These are phyloP conservation scores for Kwoniella botswanensis DNA, from an alignment of 768 basidiomycete species.

Conservation along the genomic window DNA sequence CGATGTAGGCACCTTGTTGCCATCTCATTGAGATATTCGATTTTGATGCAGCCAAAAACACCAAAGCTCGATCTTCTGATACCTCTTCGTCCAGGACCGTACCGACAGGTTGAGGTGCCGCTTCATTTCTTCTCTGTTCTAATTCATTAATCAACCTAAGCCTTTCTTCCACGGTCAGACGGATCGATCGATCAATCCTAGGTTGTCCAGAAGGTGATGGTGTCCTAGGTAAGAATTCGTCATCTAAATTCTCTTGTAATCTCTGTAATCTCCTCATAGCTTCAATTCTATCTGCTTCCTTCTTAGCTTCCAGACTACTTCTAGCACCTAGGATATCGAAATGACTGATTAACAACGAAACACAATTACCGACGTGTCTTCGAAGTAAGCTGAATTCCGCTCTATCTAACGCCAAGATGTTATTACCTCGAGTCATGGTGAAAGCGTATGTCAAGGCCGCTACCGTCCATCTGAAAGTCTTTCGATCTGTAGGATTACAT, in stretches of 20 bases:
- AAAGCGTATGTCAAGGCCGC: slow-evolving; percentile 92
- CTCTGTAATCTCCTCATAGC: slow-evolving; percentile 57
- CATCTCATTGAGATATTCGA: slow-evolving; percentile 95
- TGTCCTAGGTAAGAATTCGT: slow-evolving; percentile 52
- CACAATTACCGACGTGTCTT: slow-evolving; percentile 90
- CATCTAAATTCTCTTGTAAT: slow-evolving; percentile 63
- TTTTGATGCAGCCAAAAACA: slow-evolving; percentile 92
- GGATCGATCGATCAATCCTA: slow-evolving; percentile 64
- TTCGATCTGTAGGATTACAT: slow-evolving; percentile 92
- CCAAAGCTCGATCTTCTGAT: slow-evolving; percentile 87
- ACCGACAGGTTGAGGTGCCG: slow-evolving; percentile 77
- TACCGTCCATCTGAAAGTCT: slow-evolving; percentile 98
- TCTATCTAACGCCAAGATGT: slow-evolving; percentile 83
- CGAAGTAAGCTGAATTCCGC: slow-evolving; percentile 89
- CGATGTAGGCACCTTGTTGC: slow-evolving; percentile 98
- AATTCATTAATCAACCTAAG: slow-evolving; percentile 64
- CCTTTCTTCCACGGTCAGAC: slow-evolving; percentile 76
- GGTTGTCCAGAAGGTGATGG: slow-evolving; percentile 41
- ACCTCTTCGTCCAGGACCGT: slow-evolving; percentile 93
- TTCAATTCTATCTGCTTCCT: slow-evolving; percentile 84
- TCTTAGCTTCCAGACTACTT: slow-evolving; percentile 81
- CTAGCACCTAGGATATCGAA: slow-evolving; percentile 97
- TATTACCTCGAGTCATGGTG: slow-evolving; percentile 81
- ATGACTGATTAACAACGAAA: slow-evolving; percentile 94
- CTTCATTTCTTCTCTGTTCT: slow-evolving; percentile 72